phyloP scores from a whole-genome alignment of 208 protist species.

The Trichomonas vaginalis region DNA sequence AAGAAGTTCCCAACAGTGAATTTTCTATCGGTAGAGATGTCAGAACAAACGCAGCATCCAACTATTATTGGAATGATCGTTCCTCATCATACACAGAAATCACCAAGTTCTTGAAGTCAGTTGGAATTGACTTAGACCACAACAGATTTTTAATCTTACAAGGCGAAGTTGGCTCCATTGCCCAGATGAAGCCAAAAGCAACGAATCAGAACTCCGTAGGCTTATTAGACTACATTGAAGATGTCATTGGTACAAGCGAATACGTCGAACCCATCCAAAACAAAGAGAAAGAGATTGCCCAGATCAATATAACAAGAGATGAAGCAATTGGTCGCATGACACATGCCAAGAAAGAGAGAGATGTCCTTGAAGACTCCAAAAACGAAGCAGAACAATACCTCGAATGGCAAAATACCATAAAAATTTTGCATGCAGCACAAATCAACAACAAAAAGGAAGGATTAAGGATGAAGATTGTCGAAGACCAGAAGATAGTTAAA shows the following conservation, averaged over 20 bases:
- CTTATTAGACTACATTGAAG: conserved; percentile 99
- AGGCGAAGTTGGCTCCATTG: conserved; percentile 98
- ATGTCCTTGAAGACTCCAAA: conserved; percentile 38
- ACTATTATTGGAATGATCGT: conserved; percentile 70
- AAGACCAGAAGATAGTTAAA: not conserved
- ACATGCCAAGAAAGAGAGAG: conserved; percentile 71
- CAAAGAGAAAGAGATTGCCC: conserved; percentile 56
- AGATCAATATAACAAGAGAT: conserved; percentile 64
- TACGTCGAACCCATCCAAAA: conserved; percentile 71
- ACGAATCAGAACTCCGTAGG: conserved; percentile 69
- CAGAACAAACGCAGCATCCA: conserved; percentile 48
- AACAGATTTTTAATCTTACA: conserved; percentile 99
- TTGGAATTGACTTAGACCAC: conserved; percentile 96
- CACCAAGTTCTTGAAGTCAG: conserved; percentile 56
- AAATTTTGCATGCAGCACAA: not conserved
- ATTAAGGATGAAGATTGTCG: not conserved
- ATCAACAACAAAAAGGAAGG: not conserved
- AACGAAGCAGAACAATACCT: conserved; percentile 18
- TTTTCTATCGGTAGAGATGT: not conserved
- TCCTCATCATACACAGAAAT: conserved; percentile 46
- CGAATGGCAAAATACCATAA: not conserved
- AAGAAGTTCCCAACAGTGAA: conserved; percentile 32
- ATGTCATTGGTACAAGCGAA: conserved; percentile 85
- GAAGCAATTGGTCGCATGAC: conserved; percentile 69
- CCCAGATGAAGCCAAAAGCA: conserved; percentile 98